Base-by-base conservation (phyloP, 2,329 filamentous ascomycete genomes). In the Alternaria panax region DNA sequence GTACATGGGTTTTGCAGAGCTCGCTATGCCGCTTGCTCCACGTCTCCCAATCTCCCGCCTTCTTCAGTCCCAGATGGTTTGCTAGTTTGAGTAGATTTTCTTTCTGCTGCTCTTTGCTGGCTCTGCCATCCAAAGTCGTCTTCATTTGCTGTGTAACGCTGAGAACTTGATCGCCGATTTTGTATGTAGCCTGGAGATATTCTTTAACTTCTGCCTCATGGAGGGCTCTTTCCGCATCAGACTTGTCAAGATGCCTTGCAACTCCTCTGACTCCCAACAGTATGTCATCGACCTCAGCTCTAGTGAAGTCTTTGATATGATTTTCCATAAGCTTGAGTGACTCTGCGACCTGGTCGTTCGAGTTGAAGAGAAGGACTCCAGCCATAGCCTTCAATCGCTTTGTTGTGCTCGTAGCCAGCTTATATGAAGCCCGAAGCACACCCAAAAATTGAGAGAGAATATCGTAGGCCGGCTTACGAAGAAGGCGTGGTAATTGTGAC, bases 361-460 rank as follows among this genome's bases (percentile, higher is more conserved):
- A 53, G 25, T 22, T 53, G 28, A 68, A 68, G 2, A 64, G 55
- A 2, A 66, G 28, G 2, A 68, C 41, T 1, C 34, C 41, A 3
- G 60, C n/a, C 38, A 64, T 59, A 5, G 41, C n/a, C 40, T 66
- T 66, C 5, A 45, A 24, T 7, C 52, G 65, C 28, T 66, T 52
- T 36, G 24, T 62, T 22, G 43, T 67, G 51, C 58, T 66, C n/a
- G 55, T 65, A 4, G 60, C 58, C 7, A 65, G 25, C 7, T 50
- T 48, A 47, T 67, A 64, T 1, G 63, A 67, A 18, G 41, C 54
- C 16, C 20, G 38, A 16, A 67, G 50, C 3, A 63, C 28, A 2
- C 55, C 34, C 28, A 63, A 16, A 3, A 60, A 63, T 14, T 60
- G 60, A 1, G 41, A 28, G 12, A 63, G 48, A 36, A 63, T 60